Conservation (phyloP, 305 asterid genomes). For the Fraxinus xanthoxyloides region DNA sequence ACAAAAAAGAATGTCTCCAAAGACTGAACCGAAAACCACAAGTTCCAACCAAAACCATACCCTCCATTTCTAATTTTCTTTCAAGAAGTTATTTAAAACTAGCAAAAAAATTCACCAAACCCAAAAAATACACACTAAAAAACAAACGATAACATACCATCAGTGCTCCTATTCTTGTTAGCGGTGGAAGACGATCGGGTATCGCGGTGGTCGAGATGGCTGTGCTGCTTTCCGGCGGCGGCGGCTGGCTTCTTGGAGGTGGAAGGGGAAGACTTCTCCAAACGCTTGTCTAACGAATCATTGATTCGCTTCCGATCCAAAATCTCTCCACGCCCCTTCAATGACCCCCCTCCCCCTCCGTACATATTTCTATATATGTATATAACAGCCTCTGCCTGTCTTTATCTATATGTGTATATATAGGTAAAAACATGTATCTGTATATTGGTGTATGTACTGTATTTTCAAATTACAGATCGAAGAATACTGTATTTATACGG, state of each 20-base stretch:
- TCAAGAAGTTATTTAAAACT: not conserved
- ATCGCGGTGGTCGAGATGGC: constrained; percentile 43
- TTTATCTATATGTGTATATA: not conserved
- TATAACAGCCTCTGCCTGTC: constrained; percentile 7
- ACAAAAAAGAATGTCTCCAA: not conserved
- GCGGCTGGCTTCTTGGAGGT: constrained; percentile 59
- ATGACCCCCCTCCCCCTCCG: constrained; percentile 53
- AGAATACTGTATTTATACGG: not conserved
- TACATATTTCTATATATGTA: constrained; percentile 40
- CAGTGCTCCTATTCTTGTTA: constrained; percentile 56
- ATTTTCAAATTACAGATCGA: constrained; percentile 4
- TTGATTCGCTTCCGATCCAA: constrained; percentile 92
- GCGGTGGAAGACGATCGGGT: constrained; percentile 49
- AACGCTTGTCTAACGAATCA: constrained; percentile 80
- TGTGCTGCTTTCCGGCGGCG: constrained; percentile 39
- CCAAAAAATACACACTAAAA: not conserved
- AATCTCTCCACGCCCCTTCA: constrained; percentile 58
- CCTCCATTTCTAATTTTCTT: not conserved
- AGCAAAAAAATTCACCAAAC: not conserved
- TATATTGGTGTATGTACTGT: not conserved
- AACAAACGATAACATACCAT: constrained; percentile 36
- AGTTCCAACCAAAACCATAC: not conserved
- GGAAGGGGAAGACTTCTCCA: constrained; percentile 80
- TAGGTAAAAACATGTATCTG: not conserved
- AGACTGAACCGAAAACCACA: not conserved